Conservation (phyloP, 2,329 filamentous ascomycete species). For the Sporothrix dimorphospora region DNA sequence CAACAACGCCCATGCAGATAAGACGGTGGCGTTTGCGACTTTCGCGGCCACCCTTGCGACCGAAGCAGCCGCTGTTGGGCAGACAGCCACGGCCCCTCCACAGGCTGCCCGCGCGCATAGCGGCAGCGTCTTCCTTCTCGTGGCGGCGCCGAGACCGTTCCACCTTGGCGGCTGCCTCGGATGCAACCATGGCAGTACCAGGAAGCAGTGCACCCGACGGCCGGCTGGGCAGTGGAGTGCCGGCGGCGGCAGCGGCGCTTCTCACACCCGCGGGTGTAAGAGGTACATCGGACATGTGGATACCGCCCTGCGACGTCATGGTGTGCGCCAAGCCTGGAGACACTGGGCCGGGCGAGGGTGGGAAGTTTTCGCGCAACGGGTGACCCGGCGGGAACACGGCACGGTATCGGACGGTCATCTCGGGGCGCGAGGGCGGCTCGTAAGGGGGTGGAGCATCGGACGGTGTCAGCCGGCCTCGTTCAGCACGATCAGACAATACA, state of each 20-base stretch:
- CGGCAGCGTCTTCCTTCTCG: conserved; percentile 68
- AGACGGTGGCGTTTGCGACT: conserved; percentile 62
- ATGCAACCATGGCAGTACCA: conserved; percentile 43
- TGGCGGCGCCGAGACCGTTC: conserved; percentile 59
- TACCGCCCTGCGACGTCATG: conserved; percentile 65
- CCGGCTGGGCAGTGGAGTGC: conserved; percentile 47
- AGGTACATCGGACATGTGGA: conserved; percentile 63
- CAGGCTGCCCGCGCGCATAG: conserved; percentile 59
- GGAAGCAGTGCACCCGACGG: conserved; percentile 49
- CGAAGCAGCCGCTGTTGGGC: conserved; percentile 65
- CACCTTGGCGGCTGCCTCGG: conserved; percentile 45
- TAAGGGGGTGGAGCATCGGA: conserved; percentile 59
- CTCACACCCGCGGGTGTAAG: conserved; percentile 49
- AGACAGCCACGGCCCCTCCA: conserved; percentile 70
- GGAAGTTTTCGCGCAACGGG: conserved; percentile 50
- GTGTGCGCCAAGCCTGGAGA: conserved; percentile 65
- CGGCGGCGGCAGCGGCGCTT: conserved; percentile 33
- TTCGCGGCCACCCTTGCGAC: conserved; percentile 65
- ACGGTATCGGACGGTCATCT: conserved; percentile 54
- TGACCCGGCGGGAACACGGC: conserved; percentile 63
- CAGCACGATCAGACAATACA: background rate
- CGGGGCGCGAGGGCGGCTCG: conserved; percentile 50
- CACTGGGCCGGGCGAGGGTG: conserved; percentile 62
- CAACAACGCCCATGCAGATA: conserved; percentile 58
- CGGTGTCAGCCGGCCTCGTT: conserved; percentile 37